Evolutionary conservation across 371 early-diverging fungal species (phyloP).

Genomic region (Antonospora locustae): DNA sequence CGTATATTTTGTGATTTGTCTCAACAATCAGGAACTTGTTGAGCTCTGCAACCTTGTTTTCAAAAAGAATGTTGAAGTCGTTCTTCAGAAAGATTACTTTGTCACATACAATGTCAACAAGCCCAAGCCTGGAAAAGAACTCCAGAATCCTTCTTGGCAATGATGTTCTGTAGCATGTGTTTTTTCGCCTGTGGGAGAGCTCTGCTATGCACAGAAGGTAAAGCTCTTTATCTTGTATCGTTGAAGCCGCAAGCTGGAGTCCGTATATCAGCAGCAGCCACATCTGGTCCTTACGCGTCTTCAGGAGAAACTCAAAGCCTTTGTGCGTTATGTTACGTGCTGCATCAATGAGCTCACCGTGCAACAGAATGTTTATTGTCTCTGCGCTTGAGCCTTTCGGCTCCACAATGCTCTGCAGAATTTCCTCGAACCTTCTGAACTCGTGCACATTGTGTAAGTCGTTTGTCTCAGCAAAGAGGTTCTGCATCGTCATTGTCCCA

Average conservation of each 20-base stretch:
- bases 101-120: background rate
- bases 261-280: conserved; percentile 47
- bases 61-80: conserved; percentile 12
- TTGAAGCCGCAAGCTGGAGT: conserved; percentile 23
- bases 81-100: conserved; percentile 2
- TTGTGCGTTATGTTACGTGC: conserved; percentile 48
- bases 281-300: conserved; percentile 46
- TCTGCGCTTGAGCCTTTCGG: background rate
- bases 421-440: conserved; percentile 10
- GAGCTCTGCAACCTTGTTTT: background rate
- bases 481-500: conserved; percentile 7
- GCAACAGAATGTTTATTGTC: conserved; percentile 28
- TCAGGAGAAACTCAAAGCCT: conserved; percentile 55
- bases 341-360: conserved; percentile 28
- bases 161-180: background rate
- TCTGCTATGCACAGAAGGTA: background rate
- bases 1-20: conserved; percentile 54
- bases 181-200: no score
- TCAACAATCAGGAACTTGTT: conserved; percentile 38
- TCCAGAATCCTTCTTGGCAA: background rate
- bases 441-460: background rate
- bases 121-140: background rate
- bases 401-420: conserved; percentile 24
- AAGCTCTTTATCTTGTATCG: background rate
- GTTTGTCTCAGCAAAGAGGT: background rate